Base-by-base conservation (phyloP, 352 stramenopile species). In the Globisporangium nunn region DNA sequence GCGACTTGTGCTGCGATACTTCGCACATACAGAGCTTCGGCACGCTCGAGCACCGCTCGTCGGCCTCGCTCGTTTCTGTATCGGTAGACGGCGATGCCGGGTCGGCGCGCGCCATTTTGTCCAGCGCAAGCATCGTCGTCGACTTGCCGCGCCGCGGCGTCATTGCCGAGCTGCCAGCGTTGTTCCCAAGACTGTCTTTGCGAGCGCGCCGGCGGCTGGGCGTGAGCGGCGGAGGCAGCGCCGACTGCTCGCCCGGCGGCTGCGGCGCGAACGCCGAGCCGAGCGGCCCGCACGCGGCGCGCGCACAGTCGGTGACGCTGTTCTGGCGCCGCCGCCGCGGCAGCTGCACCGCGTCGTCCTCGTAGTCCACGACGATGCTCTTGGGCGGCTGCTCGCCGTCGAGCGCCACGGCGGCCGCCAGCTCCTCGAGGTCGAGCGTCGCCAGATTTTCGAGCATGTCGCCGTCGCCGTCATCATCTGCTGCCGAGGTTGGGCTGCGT, bases 11-110 rank as follows among this genome's bases (percentile, higher is more conserved):
- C 43, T 77, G 61, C 53, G 72, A 59, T 33, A 93, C 71, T 56
- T 93, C 81, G 53, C 82, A 93, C 35, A 88, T 66, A 65, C 82
- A 92, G 6, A 92, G 75, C 61, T 89, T 90, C 50, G 69, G 78
- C 10, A 75, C 59, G 39, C 63, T 70, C 12, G 72, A 86, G 58
- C 82, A 92, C 35, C 82, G 78, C 41, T 52, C 54, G 35, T 70
- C 70, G 31, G 43, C 58, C 23, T 64, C 52, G 28, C 69, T 69
- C 31, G 49, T 56, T 28, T 57, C 56, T 1, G 58, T 70, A 31
- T 52, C 39, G 0, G 50, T 70, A 18, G 40, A 59, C 18, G 61
- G 39, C 14, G 50, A 64, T 33, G 50, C n/a, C 7, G 54, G 44
- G 23, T 65, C 55, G 18, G n/a, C 23, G 23, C 23, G 33, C 11